Conservation (phyloP, 2,329 filamentous ascomycete species). For the Sporothrix euskadiensis region DNA sequence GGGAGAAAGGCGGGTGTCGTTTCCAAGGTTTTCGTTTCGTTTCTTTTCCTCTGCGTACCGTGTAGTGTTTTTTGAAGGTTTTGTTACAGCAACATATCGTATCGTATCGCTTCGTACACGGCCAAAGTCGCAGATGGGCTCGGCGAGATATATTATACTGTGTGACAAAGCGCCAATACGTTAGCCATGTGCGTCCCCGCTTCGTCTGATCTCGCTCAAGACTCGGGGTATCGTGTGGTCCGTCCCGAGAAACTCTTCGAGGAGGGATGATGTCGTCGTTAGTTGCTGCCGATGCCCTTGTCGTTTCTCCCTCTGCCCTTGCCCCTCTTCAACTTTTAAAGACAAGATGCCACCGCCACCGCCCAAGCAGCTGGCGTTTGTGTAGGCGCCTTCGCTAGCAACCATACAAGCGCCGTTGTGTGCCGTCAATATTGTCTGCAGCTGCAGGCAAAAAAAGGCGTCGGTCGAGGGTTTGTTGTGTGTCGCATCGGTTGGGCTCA, state of each 20-base stretch:
- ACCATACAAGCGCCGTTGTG: not conserved
- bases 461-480: not conserved
- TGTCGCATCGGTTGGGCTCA: not conserved
- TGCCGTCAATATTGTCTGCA: not conserved
- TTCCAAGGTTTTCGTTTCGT: slow-evolving; percentile 18
- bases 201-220: not conserved
- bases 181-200: slow-evolving; percentile 9
- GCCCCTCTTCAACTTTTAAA: not conserved
- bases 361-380: not conserved
- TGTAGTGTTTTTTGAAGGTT: slow-evolving; percentile 25
- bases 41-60: slow-evolving; percentile 26
- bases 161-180: not conserved
- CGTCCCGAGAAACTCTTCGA: not conserved
- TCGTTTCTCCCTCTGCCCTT: not conserved
- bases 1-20: not conserved
- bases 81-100: slow-evolving; percentile 34
- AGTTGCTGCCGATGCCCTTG: not conserved
- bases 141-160: slow-evolving; percentile 30
- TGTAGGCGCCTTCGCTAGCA: not conserved
- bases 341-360: not conserved
- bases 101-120: slow-evolving; percentile 32
- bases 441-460: not conserved
- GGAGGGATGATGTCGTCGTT: not conserved
- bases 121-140: slow-evolving; percentile 24
- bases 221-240: not conserved